Evolutionary conservation across 2,329 filamentous ascomycete species (phyloP), one percentile per base, ranked within the genome.

Genomic region (Fusarium globosum): DNA sequence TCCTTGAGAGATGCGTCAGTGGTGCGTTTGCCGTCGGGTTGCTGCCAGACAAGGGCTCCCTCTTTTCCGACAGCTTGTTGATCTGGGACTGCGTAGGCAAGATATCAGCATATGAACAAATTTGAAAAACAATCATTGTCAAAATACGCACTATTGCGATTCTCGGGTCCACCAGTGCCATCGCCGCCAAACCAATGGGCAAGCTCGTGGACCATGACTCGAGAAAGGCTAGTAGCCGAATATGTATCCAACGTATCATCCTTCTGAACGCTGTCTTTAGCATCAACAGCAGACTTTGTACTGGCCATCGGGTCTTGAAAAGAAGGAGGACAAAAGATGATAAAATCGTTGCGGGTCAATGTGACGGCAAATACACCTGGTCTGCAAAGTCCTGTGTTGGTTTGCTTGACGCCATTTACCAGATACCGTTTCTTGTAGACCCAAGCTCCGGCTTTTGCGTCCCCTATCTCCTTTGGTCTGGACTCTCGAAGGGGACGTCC

Each of bases 191-290:
- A 65, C 30, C 45, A 65, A 21, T 65, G 61, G 3, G 56, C 45
- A 26, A 65, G 41, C 33, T 61, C 61, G 20, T 65, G 61, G 1
- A 61, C 57, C 61, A 65, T 61, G 14, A 65, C 26, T 18, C 61
- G 56, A 7, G 56, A 30, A 36, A 65, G 61, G 4, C 61, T 65
- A 5, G 23, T 26, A 14, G 36, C n/a, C 1, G 43, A 49, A 6
- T 61, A 65, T 3, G 12, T 43, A n/a, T 61, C 55, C 23, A 64
- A 7, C 8, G 10, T 7, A 21, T 61, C 30, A 5, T 46, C 61
- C 11, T 38, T 26, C 13, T 48, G 28, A n/a, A 38, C 43, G 21
- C 14, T 23, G 12, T 61, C 61, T 38, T 43, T 64, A 13, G 43
- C 45, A 16, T 61, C 56, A 21, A 64, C 61, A 12, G 61, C 61